Percentiles rank a stretch among this genome's conserved stretches.
Conservation (phyloP, 495 filamentous ascomycete genomes). For the Tuber microsphaerosporum region DNA sequence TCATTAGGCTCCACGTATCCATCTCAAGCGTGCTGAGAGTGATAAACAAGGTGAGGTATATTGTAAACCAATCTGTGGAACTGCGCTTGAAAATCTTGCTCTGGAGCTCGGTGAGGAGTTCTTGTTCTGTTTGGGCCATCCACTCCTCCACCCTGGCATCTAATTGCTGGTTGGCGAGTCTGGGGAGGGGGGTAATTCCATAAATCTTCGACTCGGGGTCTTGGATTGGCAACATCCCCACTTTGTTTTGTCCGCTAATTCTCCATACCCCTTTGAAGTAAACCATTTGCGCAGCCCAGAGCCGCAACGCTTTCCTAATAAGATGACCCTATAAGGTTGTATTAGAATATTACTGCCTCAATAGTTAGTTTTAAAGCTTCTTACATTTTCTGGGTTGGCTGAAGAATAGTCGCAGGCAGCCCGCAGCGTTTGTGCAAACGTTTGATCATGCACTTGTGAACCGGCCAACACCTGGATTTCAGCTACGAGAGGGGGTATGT, state of each 20-base stretch:
- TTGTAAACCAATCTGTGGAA: slow-evolving; percentile 39
- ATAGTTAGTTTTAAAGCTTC: neutral
- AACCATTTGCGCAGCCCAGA: slow-evolving; percentile 39
- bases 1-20: slow-evolving; percentile 36
- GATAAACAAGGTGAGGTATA: slow-evolving; percentile 38
- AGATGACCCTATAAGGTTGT: slow-evolving; percentile 20
- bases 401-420: slow-evolving; percentile 21
- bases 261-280: slow-evolving; percentile 40
- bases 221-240: slow-evolving; percentile 28
- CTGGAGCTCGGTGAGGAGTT: slow-evolving; percentile 36
- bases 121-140: slow-evolving; percentile 33
- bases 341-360: neutral
- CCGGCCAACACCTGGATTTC: slow-evolving; percentile 21
- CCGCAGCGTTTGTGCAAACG: slow-evolving; percentile 26
- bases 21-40: slow-evolving; percentile 31
- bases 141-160: slow-evolving; percentile 33
- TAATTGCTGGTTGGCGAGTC: slow-evolving; percentile 38
- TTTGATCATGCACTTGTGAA: slow-evolving; percentile 21
- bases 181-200: slow-evolving; percentile 34
- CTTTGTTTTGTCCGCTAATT: slow-evolving; percentile 28
- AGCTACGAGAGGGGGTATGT: slow-evolving; percentile 21
- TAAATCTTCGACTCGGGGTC: slow-evolving; percentile 30
- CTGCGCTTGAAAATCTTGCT: slow-evolving; percentile 34
- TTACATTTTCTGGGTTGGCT: slow-evolving; percentile 28
- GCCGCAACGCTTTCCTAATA: slow-evolving; percentile 34